Base-by-base conservation (phyloP, 2,329 filamentous ascomycete genomes). In the Aspergillus pseudonomiae region DNA sequence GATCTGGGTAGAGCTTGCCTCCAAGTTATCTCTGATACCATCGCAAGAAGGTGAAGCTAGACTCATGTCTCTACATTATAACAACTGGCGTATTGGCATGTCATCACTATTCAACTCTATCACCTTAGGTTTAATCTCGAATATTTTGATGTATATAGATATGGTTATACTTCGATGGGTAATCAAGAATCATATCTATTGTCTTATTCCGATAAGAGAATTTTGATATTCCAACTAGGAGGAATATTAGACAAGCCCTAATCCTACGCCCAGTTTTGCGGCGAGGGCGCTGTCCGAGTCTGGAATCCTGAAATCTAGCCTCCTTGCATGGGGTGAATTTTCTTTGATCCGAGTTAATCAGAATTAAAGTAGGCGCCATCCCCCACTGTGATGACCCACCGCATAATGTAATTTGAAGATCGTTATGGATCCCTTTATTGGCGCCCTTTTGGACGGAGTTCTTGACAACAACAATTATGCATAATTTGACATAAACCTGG, bases 331-430 rank as follows among this genome's bases (percentile, higher is more conserved):
- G 39, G 32, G 11, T 53, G 46, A 43, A 60, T 46, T 46, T 39
- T 57, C 19, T 52, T 59, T 46, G 61, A 39, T 19, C 53, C 30
- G 53, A 68, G 60, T 65, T 66, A 60, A 69, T 63, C 59, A 59
- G 60, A 61, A 70, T 67, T 69, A 69, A 67, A 63, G 66, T 70
- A 69, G 59, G 62, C 68, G 64, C 67, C 66, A 69, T 69, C 67
- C 63, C 66, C 58, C 64, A 63, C 65, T 55, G 53, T 45, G 36
- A 45, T 57, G 67, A 70, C 67, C 68, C 68, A 69, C 67, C 21
- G 52, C 26, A 46, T 14, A 34, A 61, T 26, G 48, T 55, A 52
- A 57, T 53, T 59, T 60, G 60, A 63, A 59, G 67, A 67, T 70
- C 67, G 59, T 56, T 61, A 57, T 34, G 39, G 43, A 50, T 28